Base-by-base conservation (phyloP, 768 basidiomycete genomes). In the Hericium coralloides region DNA sequence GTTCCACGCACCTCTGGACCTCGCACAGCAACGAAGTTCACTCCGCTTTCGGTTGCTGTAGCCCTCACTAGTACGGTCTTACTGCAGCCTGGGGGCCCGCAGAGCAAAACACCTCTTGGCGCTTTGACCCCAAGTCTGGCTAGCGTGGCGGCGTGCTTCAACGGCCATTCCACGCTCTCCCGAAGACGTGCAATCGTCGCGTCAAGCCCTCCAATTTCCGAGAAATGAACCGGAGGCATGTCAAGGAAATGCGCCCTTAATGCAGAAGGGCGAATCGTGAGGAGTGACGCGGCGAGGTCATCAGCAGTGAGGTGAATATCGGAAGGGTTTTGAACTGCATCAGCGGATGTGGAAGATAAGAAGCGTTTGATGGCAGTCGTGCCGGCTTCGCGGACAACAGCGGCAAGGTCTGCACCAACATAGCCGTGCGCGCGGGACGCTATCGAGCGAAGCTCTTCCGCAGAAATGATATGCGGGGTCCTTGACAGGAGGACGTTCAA, bases 51-150 rank as follows among this genome's bases (percentile, higher is more conserved):
- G 26, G 84, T 89, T 15, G 95, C 95, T 67, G 92, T 85, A 2
- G 95, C 95, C 57, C 92, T 83, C 2, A 91, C 95, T 15, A 93
- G 81, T 43, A 98, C 76, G 2, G 95, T 98, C 73, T 98, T 98
- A 64, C 92, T 93, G 65, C 95, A 97, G n/a, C 95, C 95, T 4
- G 95, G 95, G 3, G 95, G 95, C 4, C 95, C 95, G 69, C 95
- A 99, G 15, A 98, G 74, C 48, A 99, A 72, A 6, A 98, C 82
- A 0, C 95, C 95, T 64, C 89, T 85, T 0, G 95, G 93, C 3
- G 95, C 88, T 49, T 79, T 78, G 12, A 95, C 90, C 0, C 95
- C 95, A 1, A 99, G 75, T 22, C 95, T 78, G 64, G 79, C 79
- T 68, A 99, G 98, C 14, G 89, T 83, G 50, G 91, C 88, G 0